Evolutionary conservation across 2,329 filamentous ascomycete genomes (phyloP), one percentile per base, ranked within the genome.

Genomic region (Raffaelea arxii): DNA sequence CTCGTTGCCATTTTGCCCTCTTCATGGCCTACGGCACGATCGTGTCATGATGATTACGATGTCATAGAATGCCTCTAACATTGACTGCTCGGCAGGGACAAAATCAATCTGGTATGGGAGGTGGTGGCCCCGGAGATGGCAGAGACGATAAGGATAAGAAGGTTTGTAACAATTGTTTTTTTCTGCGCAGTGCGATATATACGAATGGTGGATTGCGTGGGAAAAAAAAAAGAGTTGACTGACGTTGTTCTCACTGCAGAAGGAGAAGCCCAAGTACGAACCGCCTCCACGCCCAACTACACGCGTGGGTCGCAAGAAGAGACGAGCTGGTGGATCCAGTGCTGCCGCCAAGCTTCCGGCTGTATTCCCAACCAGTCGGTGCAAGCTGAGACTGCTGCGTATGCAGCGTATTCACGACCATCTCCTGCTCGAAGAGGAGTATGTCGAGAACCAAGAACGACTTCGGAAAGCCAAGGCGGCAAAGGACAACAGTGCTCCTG

Each of bases 211-310:
- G n/a, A n/a, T n/a, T n/a, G n/a, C n/a, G n/a, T n/a, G n/a, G n/a
- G n/a, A n/a, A n/a, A 18, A 6, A 21, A 24, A 24, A 21, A 24
- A 16, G 11, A 21, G 21, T 24, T 24, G 38, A 41, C 4, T 39
- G 38, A 41, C 21, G 40, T n/a, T 41, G 40, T 18, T 25, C 10
- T 38, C 12, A n/a, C 50, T 32, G 57, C 60, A 95, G 91, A 97
- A 98, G 78, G 91, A 98, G 53, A 98, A 98, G 83, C 92, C 92
- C 64, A 97, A 95, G 85, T 98, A 98, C 75, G 92, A 98, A 69
- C 92, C 92, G 54, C 92, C 92, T 57, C 92, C 92, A 67, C 84
- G 91, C 61, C 92, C 92, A 53, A 98, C 92, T 52, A 97, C 92
- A 55, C 87, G 92, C 65, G 84, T 98, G 64, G 92, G 92, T 51